A percentile compares a stretch with the other conserved stretches of the same genome.
Evolutionary conservation across 805 yeast genomes (phyloP).

Genomic region (Starmerella tilneyi): DNA sequence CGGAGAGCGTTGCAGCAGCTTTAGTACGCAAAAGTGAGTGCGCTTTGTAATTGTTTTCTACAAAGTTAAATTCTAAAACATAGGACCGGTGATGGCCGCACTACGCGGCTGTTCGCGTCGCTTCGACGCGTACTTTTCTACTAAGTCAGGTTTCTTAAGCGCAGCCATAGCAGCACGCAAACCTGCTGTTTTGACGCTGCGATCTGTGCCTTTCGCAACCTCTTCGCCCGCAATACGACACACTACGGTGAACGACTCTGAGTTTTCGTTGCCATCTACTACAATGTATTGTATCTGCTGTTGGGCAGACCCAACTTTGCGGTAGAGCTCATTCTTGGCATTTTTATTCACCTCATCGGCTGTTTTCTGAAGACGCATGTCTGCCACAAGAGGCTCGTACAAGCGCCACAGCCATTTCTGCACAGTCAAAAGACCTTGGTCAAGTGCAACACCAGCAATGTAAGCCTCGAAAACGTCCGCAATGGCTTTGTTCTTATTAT

Average conservation of each 20-base stretch:
- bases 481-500: slow-evolving; percentile 43
- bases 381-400: slow-evolving; percentile 31
- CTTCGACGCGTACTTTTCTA: slow-evolving; percentile 53
- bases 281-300: slow-evolving; percentile 48
- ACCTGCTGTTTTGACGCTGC: slow-evolving; percentile 67
- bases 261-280: slow-evolving; percentile 29
- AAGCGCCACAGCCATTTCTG: slow-evolving; percentile 31
- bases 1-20: too few relatives aligned
- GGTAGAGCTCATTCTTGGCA: slow-evolving; percentile 68
- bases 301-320: slow-evolving; percentile 62
- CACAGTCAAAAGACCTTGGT: slow-evolving; percentile 26
- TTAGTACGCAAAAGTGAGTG: too few relatives aligned
- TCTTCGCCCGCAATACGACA: slow-evolving; percentile 55
- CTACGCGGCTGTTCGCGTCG: slow-evolving; percentile 35
- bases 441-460: slow-evolving; percentile 59
- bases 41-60: too few relatives aligned
- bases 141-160: slow-evolving; percentile 43
- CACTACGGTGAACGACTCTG: slow-evolving; percentile 48
- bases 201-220: slow-evolving; percentile 64
- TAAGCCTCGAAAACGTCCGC: slow-evolving; percentile 95
- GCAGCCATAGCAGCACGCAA: slow-evolving; percentile 77
- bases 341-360: slow-evolving; percentile 40
- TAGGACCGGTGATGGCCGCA: slow-evolving; percentile 33
- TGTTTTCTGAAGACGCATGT: slow-evolving; percentile 18
- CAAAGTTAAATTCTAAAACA: too few relatives aligned